Base-by-base conservation (phyloP, 805 yeast genomes). In the Torulaspora indica region DNA sequence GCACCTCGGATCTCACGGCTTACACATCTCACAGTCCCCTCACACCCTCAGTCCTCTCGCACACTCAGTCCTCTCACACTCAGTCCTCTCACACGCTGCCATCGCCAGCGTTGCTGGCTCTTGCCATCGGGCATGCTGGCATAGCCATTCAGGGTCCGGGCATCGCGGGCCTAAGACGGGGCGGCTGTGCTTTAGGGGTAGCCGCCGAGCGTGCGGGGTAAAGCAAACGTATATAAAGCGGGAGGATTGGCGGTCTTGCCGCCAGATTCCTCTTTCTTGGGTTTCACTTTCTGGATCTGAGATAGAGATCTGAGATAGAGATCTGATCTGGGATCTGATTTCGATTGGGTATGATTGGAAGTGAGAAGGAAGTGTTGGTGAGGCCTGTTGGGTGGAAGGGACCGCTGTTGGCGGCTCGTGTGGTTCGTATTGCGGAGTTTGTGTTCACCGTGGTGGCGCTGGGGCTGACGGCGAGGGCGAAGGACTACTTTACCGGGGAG, bases 391-490 rank as follows among this genome's bases (percentile, higher is more conserved):
- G 42, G 7, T 31, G 30, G 36, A 30, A 27, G 12, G 32, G 35
- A 8, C 23, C 42, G 15, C 23, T 38, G 20, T 18, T 31, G 23
- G 8, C 17, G 28, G 42, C 42, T 3, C 42, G 42, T 13, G 20
- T 24, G 20, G 8, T 38, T 10, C 42, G 42, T 24, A 17, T 31
- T 6, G 24, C 34, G 25, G 37, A 42, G 40, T 24, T 42, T n/a
- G 35, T 42, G 14, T 35, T 42, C 8, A 42, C 40, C 6, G 20
- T 42, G 6, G 27, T 42, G 10, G 27, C 45, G 14, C 25, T 42
- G 36, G 45, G 36, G 23, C 30, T 42, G 9, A 35, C 40, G n/a
- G 45, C 39, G 8, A 23, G 38, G 17, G 35, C 38, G 8, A 31
- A 30, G 8, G 30, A 35, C 8, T 35, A 28, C 17, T 42, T 22